Conservation (phyloP, 192 early-diverging fungal genomes). For the Coemansia sp. region DNA sequence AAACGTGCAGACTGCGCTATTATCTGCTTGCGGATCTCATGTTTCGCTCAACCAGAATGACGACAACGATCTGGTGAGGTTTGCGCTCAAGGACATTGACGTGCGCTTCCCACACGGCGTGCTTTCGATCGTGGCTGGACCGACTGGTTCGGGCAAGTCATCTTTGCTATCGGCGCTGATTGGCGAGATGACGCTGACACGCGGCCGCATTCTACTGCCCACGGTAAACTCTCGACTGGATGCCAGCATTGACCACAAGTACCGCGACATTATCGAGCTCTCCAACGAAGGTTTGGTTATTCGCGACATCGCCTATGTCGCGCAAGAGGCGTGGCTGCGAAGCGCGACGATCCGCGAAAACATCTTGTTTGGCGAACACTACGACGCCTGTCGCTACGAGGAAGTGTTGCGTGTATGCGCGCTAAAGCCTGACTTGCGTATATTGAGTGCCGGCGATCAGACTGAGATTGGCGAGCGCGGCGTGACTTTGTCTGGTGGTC, state of each 20-base stretch:
- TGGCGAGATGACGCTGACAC: slow-evolving; percentile 66
- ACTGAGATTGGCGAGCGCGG: slow-evolving; percentile 91
- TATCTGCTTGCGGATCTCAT: too few relatives aligned
- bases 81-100: slow-evolving; percentile 62
- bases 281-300: slow-evolving; percentile 38
- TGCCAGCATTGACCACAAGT: slow-evolving; percentile 18
- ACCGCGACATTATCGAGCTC: slow-evolving; percentile 53
- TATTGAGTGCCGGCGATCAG: slow-evolving; percentile 76
- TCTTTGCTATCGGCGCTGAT: slow-evolving; percentile 75
- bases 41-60: too few relatives aligned
- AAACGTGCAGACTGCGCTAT: too few relatives aligned
- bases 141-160: slow-evolving; percentile 90
- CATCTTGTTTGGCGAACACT: slow-evolving; percentile 82
- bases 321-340: slow-evolving; percentile 74
- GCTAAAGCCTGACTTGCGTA: slow-evolving; percentile 76
- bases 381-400: slow-evolving; percentile 70
- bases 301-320: slow-evolving; percentile 78
- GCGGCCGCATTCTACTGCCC: slow-evolving; percentile 32
- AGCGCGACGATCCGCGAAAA: slow-evolving; percentile 73
- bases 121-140: slow-evolving; percentile 77
- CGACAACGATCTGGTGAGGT: too few relatives aligned
- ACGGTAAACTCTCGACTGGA: not conserved
- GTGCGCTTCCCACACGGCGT: slow-evolving; percentile 68
- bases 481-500: slow-evolving; percentile 76
- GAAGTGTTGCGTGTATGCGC: slow-evolving; percentile 80